A percentile compares a stretch with the other conserved stretches of the same genome.
Evolutionary conservation across 495 filamentous ascomycete genomes (phyloP).

Genomic region (Aspergillus panamensis): DNA sequence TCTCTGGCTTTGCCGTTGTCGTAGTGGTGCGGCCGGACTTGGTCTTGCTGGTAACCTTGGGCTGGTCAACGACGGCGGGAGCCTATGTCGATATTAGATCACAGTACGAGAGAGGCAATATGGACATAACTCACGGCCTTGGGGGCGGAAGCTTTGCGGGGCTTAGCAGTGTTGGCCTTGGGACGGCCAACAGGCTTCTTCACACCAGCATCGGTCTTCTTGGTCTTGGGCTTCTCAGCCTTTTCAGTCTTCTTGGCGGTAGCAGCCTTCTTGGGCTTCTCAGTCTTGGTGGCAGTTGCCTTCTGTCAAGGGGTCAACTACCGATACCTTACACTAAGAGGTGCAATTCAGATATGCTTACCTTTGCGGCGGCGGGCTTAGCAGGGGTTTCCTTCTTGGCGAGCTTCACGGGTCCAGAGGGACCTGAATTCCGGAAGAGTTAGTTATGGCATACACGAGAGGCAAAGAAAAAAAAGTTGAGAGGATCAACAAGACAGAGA

Average conservation of each 20-base stretch:
- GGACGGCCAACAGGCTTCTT: slow-evolving; percentile 37
- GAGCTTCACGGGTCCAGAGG: slow-evolving; percentile 94
- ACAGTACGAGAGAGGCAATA: neutral
- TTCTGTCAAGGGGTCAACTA: slow-evolving; percentile 41
- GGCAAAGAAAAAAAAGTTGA: slow-evolving; percentile 11
- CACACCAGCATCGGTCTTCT: slow-evolving; percentile 23
- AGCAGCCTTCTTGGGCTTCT: slow-evolving; percentile 41
- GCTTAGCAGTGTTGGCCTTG: slow-evolving; percentile 56
- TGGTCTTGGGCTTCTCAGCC: slow-evolving; percentile 40
- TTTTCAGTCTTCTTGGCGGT: slow-evolving; percentile 44
- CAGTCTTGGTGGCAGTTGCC: slow-evolving; percentile 25
- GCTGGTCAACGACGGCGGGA: slow-evolving; percentile 68
- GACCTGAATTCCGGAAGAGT: slow-evolving; percentile 53
- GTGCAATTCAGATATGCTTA: slow-evolving; percentile 5
- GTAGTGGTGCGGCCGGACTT: slow-evolving; percentile 90
- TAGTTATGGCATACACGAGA: slow-evolving; percentile 26
- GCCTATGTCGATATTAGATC: slow-evolving; percentile 38
- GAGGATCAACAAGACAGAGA: neutral
- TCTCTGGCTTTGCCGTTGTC: slow-evolving; percentile 60
- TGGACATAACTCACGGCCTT: slow-evolving; percentile 35
- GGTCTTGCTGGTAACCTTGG: slow-evolving; percentile 74
- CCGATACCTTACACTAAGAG: neutral
- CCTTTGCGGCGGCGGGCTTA: slow-evolving; percentile 54
- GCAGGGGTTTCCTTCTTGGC: slow-evolving; percentile 70
- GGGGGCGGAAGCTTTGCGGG: slow-evolving; percentile 43